Percentiles rank a stretch among this genome's conserved stretches.
Evolutionary conservation across 305 asterid species (phyloP).

Genomic region (Nicotiana rustica): DNA sequence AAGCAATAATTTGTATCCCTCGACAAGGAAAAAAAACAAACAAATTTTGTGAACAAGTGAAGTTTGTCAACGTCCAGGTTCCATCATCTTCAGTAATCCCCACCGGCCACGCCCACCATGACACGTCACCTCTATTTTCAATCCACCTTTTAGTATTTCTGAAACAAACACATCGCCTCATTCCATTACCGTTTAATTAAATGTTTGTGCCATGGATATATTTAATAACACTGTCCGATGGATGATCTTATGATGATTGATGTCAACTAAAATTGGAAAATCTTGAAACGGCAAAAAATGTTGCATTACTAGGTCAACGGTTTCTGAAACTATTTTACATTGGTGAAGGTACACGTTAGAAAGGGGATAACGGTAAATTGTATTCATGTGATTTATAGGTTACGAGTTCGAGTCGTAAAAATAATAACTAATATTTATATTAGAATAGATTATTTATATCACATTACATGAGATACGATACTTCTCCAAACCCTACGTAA

Average conservation of each 20-base stretch:
- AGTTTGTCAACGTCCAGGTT: neutral
- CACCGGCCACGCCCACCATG: constrained; percentile 20
- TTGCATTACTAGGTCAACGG: neutral
- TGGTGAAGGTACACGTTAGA: neutral
- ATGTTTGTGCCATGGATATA: neutral
- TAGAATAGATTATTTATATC: too few relatives aligned
- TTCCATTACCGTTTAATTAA: neutral
- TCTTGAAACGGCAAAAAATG: too few relatives aligned
- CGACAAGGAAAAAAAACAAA: neutral
- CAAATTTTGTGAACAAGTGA: neutral
- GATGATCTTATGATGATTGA: neutral
- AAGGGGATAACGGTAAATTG: too few relatives aligned
- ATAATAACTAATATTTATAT: too few relatives aligned
- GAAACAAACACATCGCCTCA: neutral
- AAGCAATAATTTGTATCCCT: neutral
- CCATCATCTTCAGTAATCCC: neutral
- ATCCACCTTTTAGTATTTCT: neutral
- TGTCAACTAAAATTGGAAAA: neutral
- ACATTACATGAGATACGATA: too few relatives aligned
- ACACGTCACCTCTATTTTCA: neutral
- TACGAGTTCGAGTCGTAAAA: too few relatives aligned
- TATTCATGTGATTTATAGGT: too few relatives aligned
- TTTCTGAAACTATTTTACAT: neutral
- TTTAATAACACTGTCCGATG: constrained; percentile 16
- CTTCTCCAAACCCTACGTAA: too few relatives aligned